Evolutionary conservation across 2,329 filamentous ascomycete genomes (phyloP).

Genomic region (Colletotrichum liriopes): DNA sequence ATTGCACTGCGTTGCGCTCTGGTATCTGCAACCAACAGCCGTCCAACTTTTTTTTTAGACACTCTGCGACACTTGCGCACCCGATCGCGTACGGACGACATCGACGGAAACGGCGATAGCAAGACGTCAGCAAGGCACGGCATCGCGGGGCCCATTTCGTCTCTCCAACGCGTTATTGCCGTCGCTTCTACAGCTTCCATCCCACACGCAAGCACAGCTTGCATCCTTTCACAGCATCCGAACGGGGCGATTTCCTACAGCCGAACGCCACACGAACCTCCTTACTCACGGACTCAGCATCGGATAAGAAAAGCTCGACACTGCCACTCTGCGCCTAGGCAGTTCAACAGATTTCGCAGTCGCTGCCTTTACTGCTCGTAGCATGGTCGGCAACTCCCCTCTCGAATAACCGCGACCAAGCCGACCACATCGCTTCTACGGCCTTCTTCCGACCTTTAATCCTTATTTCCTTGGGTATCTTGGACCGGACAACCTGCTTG

Average conservation of each 20-base stretch:
- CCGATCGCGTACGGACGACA: slow-evolving; percentile 17
- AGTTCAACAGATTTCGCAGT: slow-evolving; percentile 8
- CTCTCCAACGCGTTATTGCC: slow-evolving; percentile 1
- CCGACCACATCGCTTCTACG: not conserved
- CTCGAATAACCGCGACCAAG: slow-evolving; percentile 20
- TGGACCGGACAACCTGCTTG: slow-evolving; percentile 4
- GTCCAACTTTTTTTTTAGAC: slow-evolving; percentile 17
- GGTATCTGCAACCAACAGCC: slow-evolving; percentile 25
- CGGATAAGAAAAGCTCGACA: slow-evolving; percentile 20
- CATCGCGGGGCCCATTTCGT: not conserved
- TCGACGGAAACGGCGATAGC: slow-evolving; percentile 6
- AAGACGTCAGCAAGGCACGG: slow-evolving; percentile 4
- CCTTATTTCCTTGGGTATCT: slow-evolving; percentile 23
- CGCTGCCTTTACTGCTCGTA: not conserved
- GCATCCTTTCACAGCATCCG: slow-evolving; percentile 1
- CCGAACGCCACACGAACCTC: slow-evolving; percentile 17
- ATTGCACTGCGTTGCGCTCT: slow-evolving; percentile 22
- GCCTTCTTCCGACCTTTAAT: not conserved
- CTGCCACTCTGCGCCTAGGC: slow-evolving; percentile 5
- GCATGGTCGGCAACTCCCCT: slow-evolving; percentile 16
- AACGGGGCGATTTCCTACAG: slow-evolving; percentile 24
- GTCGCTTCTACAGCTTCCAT: slow-evolving; percentile 15
- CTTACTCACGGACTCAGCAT: slow-evolving; percentile 20
- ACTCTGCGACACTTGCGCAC: slow-evolving; percentile 17
- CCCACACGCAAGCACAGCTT: not conserved